These are phyloP conservation scores for Trametes hirsuta DNA, from an alignment of 1,284 basidiomycete genomes.

Conservation along the genomic window DNA sequence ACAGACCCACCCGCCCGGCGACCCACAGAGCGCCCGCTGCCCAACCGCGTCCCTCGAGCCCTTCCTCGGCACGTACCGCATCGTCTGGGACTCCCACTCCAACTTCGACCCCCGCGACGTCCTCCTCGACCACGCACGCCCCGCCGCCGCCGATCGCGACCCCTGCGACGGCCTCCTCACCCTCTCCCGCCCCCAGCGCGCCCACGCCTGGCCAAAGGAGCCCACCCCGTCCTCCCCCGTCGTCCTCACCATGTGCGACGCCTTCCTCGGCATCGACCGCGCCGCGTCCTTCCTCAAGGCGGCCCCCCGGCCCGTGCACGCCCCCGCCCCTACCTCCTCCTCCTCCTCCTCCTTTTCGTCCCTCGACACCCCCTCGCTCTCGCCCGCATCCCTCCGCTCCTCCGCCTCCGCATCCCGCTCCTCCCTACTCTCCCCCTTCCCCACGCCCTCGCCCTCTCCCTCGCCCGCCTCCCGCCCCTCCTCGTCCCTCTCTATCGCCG, in stretches of 20 bases:
- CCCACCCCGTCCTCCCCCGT: conserved; percentile 8
- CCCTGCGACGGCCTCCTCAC: conserved; percentile 18
- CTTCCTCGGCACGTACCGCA: conserved; percentile 22
- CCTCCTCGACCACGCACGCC: background rate
- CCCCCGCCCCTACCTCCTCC: background rate
- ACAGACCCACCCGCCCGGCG: background rate
- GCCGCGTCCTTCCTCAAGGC: conserved; percentile 10
- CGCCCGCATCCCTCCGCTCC: background rate
- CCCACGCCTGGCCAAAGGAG: conserved; percentile 21
- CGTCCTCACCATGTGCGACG: conserved; percentile 18
- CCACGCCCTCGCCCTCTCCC: background rate
- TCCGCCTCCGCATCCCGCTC: background rate
- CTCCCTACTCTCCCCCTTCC: background rate
- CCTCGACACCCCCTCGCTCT: background rate
- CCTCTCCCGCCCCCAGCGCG: conserved; percentile 12
- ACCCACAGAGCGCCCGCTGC: conserved; percentile 9
- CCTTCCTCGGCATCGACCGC: conserved; percentile 16
- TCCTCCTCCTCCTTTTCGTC: background rate
- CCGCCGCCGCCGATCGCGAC: background rate
- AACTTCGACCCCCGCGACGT: conserved; percentile 13
- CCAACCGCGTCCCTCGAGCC: conserved; percentile 15
- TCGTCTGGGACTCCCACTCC: conserved; percentile 26
- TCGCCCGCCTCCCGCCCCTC: background rate
- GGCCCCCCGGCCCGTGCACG: conserved; percentile 1
- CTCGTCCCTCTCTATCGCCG: background rate